Conservation (phyloP, 371 early-diverging fungal species). For the Circinella umbellata region DNA sequence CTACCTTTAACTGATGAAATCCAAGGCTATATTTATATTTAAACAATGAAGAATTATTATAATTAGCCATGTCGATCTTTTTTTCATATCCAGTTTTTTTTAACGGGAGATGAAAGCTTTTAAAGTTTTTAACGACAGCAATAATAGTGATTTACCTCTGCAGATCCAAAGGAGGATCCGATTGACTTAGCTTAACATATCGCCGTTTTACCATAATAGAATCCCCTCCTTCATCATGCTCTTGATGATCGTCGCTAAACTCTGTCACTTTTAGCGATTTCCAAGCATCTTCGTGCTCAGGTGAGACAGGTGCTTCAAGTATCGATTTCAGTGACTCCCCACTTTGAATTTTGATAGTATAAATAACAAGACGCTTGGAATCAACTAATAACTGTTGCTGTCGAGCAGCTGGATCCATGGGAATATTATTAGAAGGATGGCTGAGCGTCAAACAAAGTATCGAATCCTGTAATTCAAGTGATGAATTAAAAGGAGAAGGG, state of each 20-base stretch:
- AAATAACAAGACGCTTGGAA: slow-evolving; percentile 87
- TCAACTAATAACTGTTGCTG: slow-evolving; percentile 81
- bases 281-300: slow-evolving; percentile 78
- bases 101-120: background rate
- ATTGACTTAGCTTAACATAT: slow-evolving; percentile 33
- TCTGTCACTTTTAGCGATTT: slow-evolving; percentile 58
- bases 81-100: no score
- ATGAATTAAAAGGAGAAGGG: slow-evolving; percentile 64
- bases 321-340: slow-evolving; percentile 85
- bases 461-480: slow-evolving; percentile 57
- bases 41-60: background rate
- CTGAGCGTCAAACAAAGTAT: slow-evolving; percentile 75
- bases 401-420: slow-evolving; percentile 67
- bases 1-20: slow-evolving; percentile 42
- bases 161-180: slow-evolving; percentile 38
- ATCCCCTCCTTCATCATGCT: background rate
- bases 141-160: slow-evolving; percentile 36
- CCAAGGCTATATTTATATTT: slow-evolving; percentile 24
- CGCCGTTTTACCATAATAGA: slow-evolving; percentile 33
- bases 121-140: background rate
- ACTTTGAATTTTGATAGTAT: slow-evolving; percentile 82
- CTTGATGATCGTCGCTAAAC: slow-evolving; percentile 16
- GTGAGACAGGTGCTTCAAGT: slow-evolving; percentile 72
- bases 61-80: background rate
- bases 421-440: slow-evolving; percentile 67